Evolutionary conservation across 495 filamentous ascomycete species (phyloP), one percentile per base, ranked within the genome.

Genomic region (Trichoderma orchidacearum): DNA sequence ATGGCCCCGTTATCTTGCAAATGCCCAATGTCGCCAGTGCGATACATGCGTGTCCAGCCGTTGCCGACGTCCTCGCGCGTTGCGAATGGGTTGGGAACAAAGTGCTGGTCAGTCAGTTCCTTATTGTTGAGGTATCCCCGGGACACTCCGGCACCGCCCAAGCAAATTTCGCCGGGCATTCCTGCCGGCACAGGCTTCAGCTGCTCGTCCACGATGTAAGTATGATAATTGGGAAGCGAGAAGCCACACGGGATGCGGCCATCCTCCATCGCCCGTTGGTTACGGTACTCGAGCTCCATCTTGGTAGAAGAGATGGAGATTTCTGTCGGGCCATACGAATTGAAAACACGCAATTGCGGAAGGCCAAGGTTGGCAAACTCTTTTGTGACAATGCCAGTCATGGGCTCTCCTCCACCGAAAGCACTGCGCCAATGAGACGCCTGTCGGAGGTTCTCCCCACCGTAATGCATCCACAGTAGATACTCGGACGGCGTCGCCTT

Each of bases 201-300:
- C 5, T 63, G 23, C 15, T 70, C 58, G 38, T 79, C 77, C 1
- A 82, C 51, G 32, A 82, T 66, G 59, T 74, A 75, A 7, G 66
- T 54, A 7, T 13, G 34, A 23, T 31, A 34, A 12, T 34, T 27
- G 50, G 50, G 41, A 18, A 50, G 41, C n/a, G n/a, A n/a, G n/a
- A n/a, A n/a, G n/a, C n/a, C n/a, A n/a, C n/a, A n/a, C n/a, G n/a
- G n/a, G n/a, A n/a, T n/a, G n/a, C n/a, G n/a, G n/a, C n/a, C n/a
- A n/a, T n/a, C n/a, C n/a, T n/a, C n/a, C n/a, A n/a, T n/a, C n/a
- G n/a, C n/a, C n/a, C n/a, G n/a, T n/a, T n/a, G n/a, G n/a, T n/a
- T n/a, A n/a, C n/a, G n/a, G n/a, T n/a, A n/a, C n/a, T n/a, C n/a
- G n/a, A n/a, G n/a, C n/a, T n/a, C n/a, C n/a, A n/a, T n/a, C n/a